Percentiles rank a stretch among this genome's conserved stretches.
phyloP scores from a whole-genome alignment of 2,329 filamentous ascomycete species.

The Cordyceps fumosorosea region DNA sequence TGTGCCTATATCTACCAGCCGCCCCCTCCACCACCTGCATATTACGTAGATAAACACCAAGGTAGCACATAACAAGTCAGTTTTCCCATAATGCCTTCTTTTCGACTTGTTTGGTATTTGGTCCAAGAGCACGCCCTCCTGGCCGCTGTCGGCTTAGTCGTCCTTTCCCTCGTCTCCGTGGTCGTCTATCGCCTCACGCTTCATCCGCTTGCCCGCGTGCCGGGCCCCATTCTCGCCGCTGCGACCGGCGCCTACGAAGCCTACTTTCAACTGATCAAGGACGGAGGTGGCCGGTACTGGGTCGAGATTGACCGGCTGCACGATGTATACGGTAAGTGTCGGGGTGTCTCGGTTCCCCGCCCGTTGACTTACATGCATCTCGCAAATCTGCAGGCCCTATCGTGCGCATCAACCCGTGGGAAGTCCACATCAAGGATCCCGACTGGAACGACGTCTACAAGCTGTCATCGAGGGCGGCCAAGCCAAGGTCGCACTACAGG shows the following conservation, averaged over 20 bases:
- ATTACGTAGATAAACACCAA: too few relatives aligned
- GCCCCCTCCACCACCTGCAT: not conserved
- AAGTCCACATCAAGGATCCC: conserved; percentile 1
- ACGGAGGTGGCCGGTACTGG: conserved; percentile 4
- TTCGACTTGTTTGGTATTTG: not conserved
- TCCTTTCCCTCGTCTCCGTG: not conserved
- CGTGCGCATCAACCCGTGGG: conserved; percentile 4
- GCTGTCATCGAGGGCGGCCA: not conserved
- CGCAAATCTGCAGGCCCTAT: not conserved
- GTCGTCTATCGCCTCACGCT: not conserved
- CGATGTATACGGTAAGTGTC: not conserved
- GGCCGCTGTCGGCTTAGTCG: not conserved
- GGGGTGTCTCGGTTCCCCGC: not conserved
- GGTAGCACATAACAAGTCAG: not conserved
- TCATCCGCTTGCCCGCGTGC: not conserved
- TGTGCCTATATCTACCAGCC: not conserved
- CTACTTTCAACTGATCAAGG: conserved; percentile 1
- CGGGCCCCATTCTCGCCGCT: not conserved
- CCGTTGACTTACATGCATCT: not conserved
- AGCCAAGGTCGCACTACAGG: not conserved
- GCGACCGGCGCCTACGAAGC: conserved; percentile 1
- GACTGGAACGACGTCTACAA: conserved; percentile 1
- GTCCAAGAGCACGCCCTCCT: not conserved
- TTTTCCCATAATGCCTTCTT: not conserved
- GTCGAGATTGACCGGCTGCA: conserved; percentile 3